Evolutionary conservation across 208 protist species (phyloP).

Genomic region (Wallacemonas sp.): DNA sequence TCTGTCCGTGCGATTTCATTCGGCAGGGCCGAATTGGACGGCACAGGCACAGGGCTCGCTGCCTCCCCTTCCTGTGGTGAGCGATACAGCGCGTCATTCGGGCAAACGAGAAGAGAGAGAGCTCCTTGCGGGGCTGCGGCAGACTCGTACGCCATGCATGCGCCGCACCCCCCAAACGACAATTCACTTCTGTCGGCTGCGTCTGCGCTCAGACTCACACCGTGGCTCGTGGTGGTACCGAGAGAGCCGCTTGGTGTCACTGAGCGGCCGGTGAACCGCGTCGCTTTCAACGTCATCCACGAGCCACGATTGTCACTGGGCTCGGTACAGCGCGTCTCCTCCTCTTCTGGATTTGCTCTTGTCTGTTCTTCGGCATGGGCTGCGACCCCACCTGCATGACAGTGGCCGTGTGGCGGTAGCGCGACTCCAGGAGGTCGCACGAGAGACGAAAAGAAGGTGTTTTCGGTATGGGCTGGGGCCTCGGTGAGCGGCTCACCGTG

Average conservation of each 20-base stretch:
- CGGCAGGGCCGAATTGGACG: too few species aligned
- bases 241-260: constrained; percentile 3
- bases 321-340: not conserved
- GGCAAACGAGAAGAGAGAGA: too few species aligned
- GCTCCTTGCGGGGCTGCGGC: too few species aligned
- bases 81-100: too few species aligned
- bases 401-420: not conserved
- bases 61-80: too few species aligned
- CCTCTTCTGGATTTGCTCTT: too few species aligned
- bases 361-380: too few species aligned
- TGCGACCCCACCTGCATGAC: too few species aligned
- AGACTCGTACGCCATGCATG: not conserved
- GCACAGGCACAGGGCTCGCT: too few species aligned
- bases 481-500: not conserved
- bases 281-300: not conserved
- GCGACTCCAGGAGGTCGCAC: not conserved
- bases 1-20: too few species aligned
- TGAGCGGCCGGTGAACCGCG: not conserved
- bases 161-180: not conserved
- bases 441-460: not conserved
- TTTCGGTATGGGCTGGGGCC: not conserved
- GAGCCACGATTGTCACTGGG: not conserved
- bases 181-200: constrained; percentile 6
- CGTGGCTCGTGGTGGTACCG: constrained; percentile 7
- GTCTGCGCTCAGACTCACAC: constrained; percentile 4